Conservation (phyloP, 2,329 filamentous ascomycete species). For the Colletotrichum tofieldiae region DNA sequence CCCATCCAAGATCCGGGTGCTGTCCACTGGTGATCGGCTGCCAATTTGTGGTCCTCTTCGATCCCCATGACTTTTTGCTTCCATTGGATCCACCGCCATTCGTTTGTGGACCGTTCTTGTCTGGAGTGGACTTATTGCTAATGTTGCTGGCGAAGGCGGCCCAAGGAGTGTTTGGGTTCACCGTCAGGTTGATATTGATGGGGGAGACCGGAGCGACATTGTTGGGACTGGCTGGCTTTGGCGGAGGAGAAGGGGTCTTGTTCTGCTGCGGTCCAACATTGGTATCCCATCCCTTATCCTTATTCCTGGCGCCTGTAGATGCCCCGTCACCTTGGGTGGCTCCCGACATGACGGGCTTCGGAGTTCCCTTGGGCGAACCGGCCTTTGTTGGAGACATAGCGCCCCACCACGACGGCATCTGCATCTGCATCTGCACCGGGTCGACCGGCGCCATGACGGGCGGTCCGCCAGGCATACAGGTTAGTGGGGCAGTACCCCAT, state of each 20-base stretch:
- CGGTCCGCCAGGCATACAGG: constrained; percentile 31
- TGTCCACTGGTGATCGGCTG: constrained; percentile 26
- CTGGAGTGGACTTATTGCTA: constrained; percentile 33
- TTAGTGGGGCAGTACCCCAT: constrained; percentile 24
- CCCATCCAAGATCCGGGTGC: constrained; percentile 38
- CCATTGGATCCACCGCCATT: constrained; percentile 38
- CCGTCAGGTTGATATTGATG: constrained; percentile 36
- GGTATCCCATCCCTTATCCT: constrained; percentile 44
- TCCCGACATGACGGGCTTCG: constrained; percentile 34
- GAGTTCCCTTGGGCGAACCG: constrained; percentile 12
- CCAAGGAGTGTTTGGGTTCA: constrained; percentile 41
- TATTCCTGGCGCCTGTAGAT: constrained; percentile 33
- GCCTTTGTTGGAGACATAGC: constrained; percentile 19
- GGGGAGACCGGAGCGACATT: constrained; percentile 32
- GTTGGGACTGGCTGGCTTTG: constrained; percentile 12
- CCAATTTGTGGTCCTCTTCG: constrained; percentile 31
- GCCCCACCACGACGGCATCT: constrained; percentile 29
- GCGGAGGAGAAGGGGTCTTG: constrained; percentile 14
- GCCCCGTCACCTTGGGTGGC: constrained; percentile 10
- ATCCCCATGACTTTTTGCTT: constrained; percentile 40
- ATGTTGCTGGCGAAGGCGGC: constrained; percentile 26
- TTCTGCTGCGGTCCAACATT: constrained; percentile 28
- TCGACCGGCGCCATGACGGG: constrained; percentile 28
- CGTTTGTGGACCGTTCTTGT: constrained; percentile 19
- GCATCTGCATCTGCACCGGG: constrained; percentile 15